These are phyloP conservation scores for Trichophyton benhamiae DNA, from an alignment of 2,329 filamentous ascomycete species.

Conservation along the genomic window DNA sequence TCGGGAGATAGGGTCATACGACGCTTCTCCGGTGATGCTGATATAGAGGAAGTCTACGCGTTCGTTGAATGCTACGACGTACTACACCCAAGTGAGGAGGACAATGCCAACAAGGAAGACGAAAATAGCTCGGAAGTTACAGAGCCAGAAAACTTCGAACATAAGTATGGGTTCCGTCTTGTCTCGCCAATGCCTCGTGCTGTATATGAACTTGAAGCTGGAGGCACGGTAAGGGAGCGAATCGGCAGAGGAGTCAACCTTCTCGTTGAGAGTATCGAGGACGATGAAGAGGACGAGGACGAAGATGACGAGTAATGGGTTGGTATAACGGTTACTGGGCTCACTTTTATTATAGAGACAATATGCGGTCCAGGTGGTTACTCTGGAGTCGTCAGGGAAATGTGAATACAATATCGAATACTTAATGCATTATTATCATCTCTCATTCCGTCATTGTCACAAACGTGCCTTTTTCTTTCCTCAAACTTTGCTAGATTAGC, in stretches of 20 bases:
- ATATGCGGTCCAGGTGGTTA: background rate
- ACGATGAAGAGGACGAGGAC: slow-evolving; percentile 38
- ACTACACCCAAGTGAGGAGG: slow-evolving; percentile 32
- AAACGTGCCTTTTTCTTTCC: background rate
- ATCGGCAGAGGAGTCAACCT: slow-evolving; percentile 78
- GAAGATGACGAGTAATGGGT: slow-evolving; percentile 11
- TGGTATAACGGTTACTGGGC: background rate
- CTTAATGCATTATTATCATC: background rate
- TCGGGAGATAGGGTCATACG: slow-evolving; percentile 65
- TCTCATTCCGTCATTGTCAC: background rate
- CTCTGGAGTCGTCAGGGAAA: background rate
- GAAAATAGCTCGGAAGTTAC: slow-evolving; percentile 15
- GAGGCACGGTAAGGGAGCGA: slow-evolving; percentile 54
- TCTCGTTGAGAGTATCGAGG: slow-evolving; percentile 61
- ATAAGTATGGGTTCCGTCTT: slow-evolving; percentile 74
- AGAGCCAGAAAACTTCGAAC: slow-evolving; percentile 55
- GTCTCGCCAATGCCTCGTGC: slow-evolving; percentile 75
- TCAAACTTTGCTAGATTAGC: background rate
- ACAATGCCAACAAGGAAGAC: background rate
- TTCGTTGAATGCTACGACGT: slow-evolving; percentile 85
- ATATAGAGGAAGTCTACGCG: slow-evolving; percentile 81
- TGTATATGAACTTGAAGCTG: slow-evolving; percentile 59
- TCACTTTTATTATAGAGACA: background rate
- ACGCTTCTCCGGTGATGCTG: slow-evolving; percentile 55
- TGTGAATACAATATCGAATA: background rate